These are phyloP conservation scores for Trypanosoma theileri DNA, from an alignment of 208 protist species.

Conservation along the genomic window DNA sequence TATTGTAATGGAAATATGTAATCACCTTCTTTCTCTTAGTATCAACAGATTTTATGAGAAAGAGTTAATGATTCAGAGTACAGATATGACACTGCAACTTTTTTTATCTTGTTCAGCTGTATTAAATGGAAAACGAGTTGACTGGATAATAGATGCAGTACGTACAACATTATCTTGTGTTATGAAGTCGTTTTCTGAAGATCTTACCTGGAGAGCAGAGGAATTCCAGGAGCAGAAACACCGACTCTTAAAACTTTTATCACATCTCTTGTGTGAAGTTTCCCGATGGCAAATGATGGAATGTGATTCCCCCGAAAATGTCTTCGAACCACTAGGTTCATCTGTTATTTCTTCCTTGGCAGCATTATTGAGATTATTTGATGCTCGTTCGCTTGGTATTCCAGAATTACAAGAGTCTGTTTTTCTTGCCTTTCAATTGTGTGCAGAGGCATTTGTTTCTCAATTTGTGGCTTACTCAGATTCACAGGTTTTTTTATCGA, in stretches of 20 bases:
- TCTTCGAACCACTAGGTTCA: slow-evolving; percentile 31
- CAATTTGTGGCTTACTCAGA: slow-evolving; percentile 50
- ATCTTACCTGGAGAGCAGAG: slow-evolving; percentile 26
- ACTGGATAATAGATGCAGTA: slow-evolving; percentile 24
- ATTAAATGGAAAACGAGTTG: slow-evolving; percentile 2
- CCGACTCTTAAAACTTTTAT: slow-evolving; percentile 43
- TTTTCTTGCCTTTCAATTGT: slow-evolving; percentile 67
- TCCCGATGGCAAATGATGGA: slow-evolving; percentile 73
- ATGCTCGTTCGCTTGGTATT: slow-evolving; percentile 47
- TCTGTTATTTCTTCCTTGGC: slow-evolving; percentile 47
- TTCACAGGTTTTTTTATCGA: slow-evolving; percentile 54
- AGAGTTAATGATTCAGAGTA: slow-evolving; percentile 25
- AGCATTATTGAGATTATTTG: slow-evolving; percentile 50
- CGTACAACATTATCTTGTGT: slow-evolving; percentile 13
- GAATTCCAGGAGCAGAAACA: slow-evolving; percentile 53
- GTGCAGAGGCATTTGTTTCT: slow-evolving; percentile 57
- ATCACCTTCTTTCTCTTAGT: slow-evolving; percentile 22
- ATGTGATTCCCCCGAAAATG: slow-evolving; percentile 58
- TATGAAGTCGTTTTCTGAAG: slow-evolving; percentile 13
- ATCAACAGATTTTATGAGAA: slow-evolving; percentile 28
- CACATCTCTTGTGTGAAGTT: slow-evolving; percentile 49
- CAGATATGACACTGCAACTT: slow-evolving; percentile 24
- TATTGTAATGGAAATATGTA: slow-evolving; percentile 9
- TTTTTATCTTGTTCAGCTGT: slow-evolving; percentile 23
- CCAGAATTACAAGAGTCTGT: slow-evolving; percentile 62